Evolutionary conservation across 2,329 filamentous ascomycete species (phyloP).

Genomic region (Dothideomycetidae sp.): DNA sequence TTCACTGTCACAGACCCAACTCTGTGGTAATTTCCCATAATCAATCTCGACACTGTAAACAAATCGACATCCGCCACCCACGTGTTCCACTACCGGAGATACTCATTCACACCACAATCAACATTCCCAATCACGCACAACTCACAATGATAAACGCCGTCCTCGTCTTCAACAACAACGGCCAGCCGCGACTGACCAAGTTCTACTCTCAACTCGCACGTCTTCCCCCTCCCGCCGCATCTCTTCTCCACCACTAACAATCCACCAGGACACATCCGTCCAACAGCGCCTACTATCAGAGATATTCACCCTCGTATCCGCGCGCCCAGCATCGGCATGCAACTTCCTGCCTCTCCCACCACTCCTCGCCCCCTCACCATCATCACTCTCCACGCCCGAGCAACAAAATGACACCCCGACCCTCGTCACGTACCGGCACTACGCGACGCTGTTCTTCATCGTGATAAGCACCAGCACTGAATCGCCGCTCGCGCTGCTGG

Average conservation of each 20-base stretch:
- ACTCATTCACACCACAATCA: no score
- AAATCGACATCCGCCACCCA: no score
- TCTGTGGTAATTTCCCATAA: no score
- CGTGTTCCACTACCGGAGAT: background rate
- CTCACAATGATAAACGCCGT: slow-evolving; percentile 91
- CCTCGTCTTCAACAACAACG: slow-evolving; percentile 95
- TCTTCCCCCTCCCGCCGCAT: slow-evolving; percentile 8
- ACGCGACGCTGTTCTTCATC: slow-evolving; percentile 97
- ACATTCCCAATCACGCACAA: no score
- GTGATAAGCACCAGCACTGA: slow-evolving; percentile 94
- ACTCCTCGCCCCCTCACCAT: slow-evolving; percentile 13
- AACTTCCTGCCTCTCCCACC: slow-evolving; percentile 68
- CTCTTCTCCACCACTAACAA: background rate
- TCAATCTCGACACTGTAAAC: no score
- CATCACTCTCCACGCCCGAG: slow-evolving; percentile 33
- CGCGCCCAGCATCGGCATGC: slow-evolving; percentile 80
- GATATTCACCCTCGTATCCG: slow-evolving; percentile 90
- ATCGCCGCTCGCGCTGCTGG: slow-evolving; percentile 84
- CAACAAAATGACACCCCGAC: slow-evolving; percentile 80
- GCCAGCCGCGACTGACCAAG: slow-evolving; percentile 86
- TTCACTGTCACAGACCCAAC: no score
- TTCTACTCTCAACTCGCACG: slow-evolving; percentile 87
- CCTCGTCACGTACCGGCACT: slow-evolving; percentile 94
- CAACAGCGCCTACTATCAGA: slow-evolving; percentile 94
- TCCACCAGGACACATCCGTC: slow-evolving; percentile 73